Conservation (phyloP, 345 rosid species). For the Brassica rapa region DNA sequence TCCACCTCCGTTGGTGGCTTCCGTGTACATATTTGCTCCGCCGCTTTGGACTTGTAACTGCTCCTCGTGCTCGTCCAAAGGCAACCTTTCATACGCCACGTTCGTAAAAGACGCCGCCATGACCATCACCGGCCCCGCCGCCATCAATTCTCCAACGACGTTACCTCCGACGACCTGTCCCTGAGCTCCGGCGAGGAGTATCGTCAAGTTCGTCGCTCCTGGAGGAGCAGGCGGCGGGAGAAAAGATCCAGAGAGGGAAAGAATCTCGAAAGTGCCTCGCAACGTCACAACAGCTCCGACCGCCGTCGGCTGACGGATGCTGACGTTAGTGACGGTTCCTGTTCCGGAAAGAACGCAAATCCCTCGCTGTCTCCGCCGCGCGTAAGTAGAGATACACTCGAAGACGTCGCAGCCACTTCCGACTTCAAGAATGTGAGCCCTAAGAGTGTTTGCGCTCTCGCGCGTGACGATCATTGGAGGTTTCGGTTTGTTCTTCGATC, state of each 20-base stretch:
- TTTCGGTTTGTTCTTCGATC: slow-evolving; percentile 88
- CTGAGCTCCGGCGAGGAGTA: slow-evolving; percentile 81
- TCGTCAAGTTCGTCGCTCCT: slow-evolving; percentile 83
- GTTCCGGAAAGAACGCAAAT: slow-evolving; percentile 83
- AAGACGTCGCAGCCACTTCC: slow-evolving; percentile 92
- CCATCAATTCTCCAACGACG: slow-evolving; percentile 88
- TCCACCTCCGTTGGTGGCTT: slow-evolving; percentile 42
- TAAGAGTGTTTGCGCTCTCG: slow-evolving; percentile 94
- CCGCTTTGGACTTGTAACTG: slow-evolving; percentile 59
- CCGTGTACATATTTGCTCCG: slow-evolving; percentile 38
- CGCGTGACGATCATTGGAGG: slow-evolving; percentile 90
- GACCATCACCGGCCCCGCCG: slow-evolving; percentile 92
- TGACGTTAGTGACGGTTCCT: slow-evolving; percentile 93
- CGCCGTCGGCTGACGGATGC: slow-evolving; percentile 83
- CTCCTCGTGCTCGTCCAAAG: slow-evolving; percentile 86
- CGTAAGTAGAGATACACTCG: slow-evolving; percentile 85
- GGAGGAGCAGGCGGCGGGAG: slow-evolving; percentile 98
- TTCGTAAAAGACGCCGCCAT: slow-evolving; percentile 91
- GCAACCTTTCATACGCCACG: slow-evolving; percentile 92
- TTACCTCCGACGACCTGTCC: slow-evolving; percentile 96
- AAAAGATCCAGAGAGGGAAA: slow-evolving; percentile 87
- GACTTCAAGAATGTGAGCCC: slow-evolving; percentile 95
- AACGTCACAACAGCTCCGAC: slow-evolving; percentile 76
- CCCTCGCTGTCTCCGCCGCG: slow-evolving; percentile 87
- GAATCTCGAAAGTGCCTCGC: slow-evolving; percentile 90